phyloP scores from a whole-genome alignment of 305 asterid genomes.

The Caryopteris hybrid region DNA sequence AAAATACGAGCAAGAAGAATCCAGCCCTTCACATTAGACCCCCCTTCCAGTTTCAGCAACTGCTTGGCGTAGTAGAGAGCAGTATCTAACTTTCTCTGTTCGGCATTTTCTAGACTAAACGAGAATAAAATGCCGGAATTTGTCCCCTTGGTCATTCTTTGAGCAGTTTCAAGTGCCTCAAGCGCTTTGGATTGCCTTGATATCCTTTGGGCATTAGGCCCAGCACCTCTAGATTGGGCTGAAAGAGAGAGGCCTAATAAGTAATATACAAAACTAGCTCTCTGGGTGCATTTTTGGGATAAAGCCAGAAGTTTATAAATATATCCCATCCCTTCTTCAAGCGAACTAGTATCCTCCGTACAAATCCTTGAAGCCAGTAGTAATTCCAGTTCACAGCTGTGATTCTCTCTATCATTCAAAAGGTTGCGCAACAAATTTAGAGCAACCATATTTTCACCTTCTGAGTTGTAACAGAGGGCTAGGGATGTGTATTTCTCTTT shows the following conservation, averaged over 20 bases:
- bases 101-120: slow-evolving; percentile 81
- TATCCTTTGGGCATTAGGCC: slow-evolving; percentile 53
- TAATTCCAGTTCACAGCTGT: slow-evolving; percentile 36
- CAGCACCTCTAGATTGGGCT: slow-evolving; percentile 47
- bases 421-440: slow-evolving; percentile 67
- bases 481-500: slow-evolving; percentile 54
- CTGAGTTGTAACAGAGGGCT: slow-evolving; percentile 69
- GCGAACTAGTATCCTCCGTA: slow-evolving; percentile 32
- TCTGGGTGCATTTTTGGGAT: slow-evolving; percentile 37
- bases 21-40: slow-evolving; percentile 67
- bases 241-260: slow-evolving; percentile 62
- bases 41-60: slow-evolving; percentile 61
- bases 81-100: slow-evolving; percentile 71
- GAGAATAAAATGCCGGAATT: slow-evolving; percentile 46
- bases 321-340: slow-evolving; percentile 59
- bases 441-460: slow-evolving; percentile 54
- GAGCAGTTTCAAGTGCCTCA: slow-evolving; percentile 60
- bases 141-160: slow-evolving; percentile 34
- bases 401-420: slow-evolving; percentile 55
- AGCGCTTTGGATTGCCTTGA: slow-evolving; percentile 68
- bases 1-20: slow-evolving; percentile 81
- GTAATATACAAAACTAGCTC: slow-evolving; percentile 45
- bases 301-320: slow-evolving; percentile 32
- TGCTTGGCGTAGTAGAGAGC: slow-evolving; percentile 76
- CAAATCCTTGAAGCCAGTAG: slow-evolving; percentile 83